Base-by-base conservation (phyloP, 768 basidiomycete genomes). In the Omphalotus guepiniiformis region DNA sequence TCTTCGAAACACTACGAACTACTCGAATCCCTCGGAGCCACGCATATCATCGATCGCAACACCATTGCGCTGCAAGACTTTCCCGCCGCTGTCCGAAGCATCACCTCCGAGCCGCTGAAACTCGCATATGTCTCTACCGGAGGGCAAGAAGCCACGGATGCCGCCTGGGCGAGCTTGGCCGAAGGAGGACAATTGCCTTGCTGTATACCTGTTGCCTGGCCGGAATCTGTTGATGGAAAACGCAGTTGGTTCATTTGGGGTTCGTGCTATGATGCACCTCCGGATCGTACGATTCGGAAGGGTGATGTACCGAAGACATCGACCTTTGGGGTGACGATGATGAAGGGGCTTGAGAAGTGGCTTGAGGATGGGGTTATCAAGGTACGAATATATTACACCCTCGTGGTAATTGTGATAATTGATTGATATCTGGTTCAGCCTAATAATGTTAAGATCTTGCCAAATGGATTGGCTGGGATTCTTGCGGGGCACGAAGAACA, bases 101-200 rank as follows among this genome's bases (percentile, higher is more conserved):
- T 69, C 37, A 55, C 60, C 1, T 15, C 22, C 3, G 40, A 22
- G 1, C 52, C 57, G 6, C 39, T 65, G 22, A 53, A 57, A 15
- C 16, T 54, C 34, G 57, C 64, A 7, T 64, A 49, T 37, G 71
- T 71, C 45, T 40, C 67, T 0, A 52, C 71, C 48, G 63, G 70
- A 15, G 53, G 54, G 37, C 52, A 62, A 7, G 68, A 68, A 39
- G 73, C 75, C 0, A 72, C 73, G 51, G 54, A 66, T 25, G 57
- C 58, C 3, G 71, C 58, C 28, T 68, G 63, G 58, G 54, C 60
- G 37, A 21, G 71, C 12, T 63, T 76, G 13, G 63, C 63, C 4
- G 58, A 63, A 16, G 67, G 64, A 18, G 74, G 74, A 18, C 51
- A 60, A 22, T 58, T 75, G 5, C 57, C 66, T 1, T 4, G 61